Evolutionary conservation across 1,284 basidiomycete genomes (phyloP).

Genomic region (Coniferiporia weirii): DNA sequence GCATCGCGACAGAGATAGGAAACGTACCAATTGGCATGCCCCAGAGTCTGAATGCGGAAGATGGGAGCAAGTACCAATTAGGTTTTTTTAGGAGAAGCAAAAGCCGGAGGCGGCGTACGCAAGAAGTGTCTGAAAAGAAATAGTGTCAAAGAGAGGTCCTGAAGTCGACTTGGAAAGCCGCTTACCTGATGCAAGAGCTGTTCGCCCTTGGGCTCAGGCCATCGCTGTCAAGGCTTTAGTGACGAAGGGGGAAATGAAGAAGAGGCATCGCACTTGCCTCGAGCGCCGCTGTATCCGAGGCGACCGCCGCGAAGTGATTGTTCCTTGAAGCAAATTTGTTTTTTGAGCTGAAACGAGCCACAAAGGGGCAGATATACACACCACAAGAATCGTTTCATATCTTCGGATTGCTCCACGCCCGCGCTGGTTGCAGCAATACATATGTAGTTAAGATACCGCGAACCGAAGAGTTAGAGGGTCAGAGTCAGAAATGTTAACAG

Average conservation of each 20-base stretch:
- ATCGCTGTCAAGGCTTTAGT: conserved; percentile 36
- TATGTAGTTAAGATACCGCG: background rate
- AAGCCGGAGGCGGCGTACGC: conserved; percentile 36
- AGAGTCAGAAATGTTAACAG: background rate
- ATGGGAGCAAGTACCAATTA: background rate
- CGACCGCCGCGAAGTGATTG: conserved; percentile 72
- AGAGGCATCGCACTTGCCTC: conserved; percentile 40
- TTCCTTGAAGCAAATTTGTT: conserved; percentile 47
- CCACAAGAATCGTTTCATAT: conserved; percentile 72
- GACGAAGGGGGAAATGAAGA: conserved; percentile 2
- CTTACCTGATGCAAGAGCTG: conserved; percentile 54
- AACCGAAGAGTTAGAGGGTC: conserved; percentile 9
- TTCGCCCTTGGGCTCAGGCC: conserved; percentile 45
- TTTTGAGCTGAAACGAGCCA: conserved; percentile 3
- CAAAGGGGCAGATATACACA: conserved; percentile 25
- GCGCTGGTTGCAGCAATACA: conserved; percentile 36
- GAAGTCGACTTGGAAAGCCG: background rate
- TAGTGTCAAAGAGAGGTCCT: background rate
- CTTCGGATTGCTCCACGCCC: conserved; percentile 62
- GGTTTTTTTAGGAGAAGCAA: background rate
- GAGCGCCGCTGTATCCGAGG: conserved; percentile 68
- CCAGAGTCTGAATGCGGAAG: conserved; percentile 42
- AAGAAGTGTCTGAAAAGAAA: conserved; percentile 45
- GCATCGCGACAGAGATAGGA: background rate
- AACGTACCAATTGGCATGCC: conserved; percentile 63